Conservation (phyloP, 495 filamentous ascomycete genomes). For the Pseudomonodictys pantanalensis region DNA sequence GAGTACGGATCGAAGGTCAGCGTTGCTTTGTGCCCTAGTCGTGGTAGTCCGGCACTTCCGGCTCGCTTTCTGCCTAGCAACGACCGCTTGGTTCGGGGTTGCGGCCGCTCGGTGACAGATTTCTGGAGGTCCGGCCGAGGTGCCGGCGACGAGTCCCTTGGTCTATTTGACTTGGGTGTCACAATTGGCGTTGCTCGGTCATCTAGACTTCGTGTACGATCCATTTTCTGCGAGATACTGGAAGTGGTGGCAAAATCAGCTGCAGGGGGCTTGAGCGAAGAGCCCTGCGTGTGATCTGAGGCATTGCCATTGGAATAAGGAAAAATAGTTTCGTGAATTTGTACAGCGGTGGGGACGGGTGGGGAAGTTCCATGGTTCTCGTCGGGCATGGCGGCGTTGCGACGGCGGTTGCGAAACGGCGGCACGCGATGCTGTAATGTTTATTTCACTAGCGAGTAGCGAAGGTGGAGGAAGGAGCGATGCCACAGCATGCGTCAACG, state of each 20-base stretch:
- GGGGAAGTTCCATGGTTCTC: background rate
- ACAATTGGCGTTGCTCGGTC: background rate
- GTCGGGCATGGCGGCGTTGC: slow-evolving; percentile 15
- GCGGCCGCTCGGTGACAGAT: slow-evolving; percentile 16
- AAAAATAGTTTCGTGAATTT: slow-evolving; percentile 8
- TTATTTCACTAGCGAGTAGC: background rate
- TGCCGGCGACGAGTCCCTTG: background rate
- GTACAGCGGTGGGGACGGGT: slow-evolving; percentile 9
- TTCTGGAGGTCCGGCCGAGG: slow-evolving; percentile 3
- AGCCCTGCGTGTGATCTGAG: background rate
- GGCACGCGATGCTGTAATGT: background rate
- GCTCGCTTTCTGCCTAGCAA: slow-evolving; percentile 8
- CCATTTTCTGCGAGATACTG: background rate
- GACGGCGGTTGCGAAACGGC: background rate
- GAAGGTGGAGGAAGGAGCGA: background rate
- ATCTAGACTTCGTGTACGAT: background rate
- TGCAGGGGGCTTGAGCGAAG: background rate
- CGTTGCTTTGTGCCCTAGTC: slow-evolving; percentile 3
- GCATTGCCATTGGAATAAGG: slow-evolving; percentile 1
- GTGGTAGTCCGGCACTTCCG: background rate
- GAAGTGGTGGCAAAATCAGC: background rate
- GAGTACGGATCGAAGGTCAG: slow-evolving; percentile 30
- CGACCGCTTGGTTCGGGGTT: background rate
- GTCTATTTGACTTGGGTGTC: background rate
- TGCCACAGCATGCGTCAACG: background rate